Evolutionary conservation across 108 stramenopile species (phyloP), one percentile per base, ranked within the genome.

Genomic region (Nitzschia sp.): DNA sequence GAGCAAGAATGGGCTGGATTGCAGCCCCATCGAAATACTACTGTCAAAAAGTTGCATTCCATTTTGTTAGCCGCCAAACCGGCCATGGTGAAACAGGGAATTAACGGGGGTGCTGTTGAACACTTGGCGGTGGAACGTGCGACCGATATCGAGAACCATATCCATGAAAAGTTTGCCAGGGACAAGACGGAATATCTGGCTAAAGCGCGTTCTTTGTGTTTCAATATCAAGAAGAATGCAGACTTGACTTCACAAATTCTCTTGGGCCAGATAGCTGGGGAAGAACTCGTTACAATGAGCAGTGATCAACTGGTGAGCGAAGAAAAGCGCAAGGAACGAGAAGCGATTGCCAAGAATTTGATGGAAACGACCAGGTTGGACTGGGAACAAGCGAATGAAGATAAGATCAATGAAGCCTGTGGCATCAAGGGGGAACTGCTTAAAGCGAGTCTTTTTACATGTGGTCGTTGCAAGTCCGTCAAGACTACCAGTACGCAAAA

Each of bases 401-500:
- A 79, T 46, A 96, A 96, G 57, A 96, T 96, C 65, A 93, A 96
- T 51, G 92, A 92, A 67, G 85, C 87, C 85, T 92, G 91, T 66
- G 93, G 93, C 8, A 96, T 96, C 72, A 85, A 78, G 69, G 93
- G 95, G 8, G 95, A 96, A 30, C 74, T 96, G 48, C 80, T 92
- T 8, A 81, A 90, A 54, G 95, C 95, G 13, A 82, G 80, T 68
- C 68, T 96, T 54, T 99, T 98, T 64, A 96, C 94, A 6, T 99
- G 98, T 72, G 93, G 93, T 11, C 71, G 94, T 36, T 99, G 99
- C 80, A 97, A 98, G 79, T 89, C 87, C 32, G 86, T 75, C 29
- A 98, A 98, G 63, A 99, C 98, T 6, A 93, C 94, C 8, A 94
- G 96, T 72, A 96, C 95, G 17, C 96, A 97, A 80, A 98, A 98